A percentile compares a stretch with the other conserved stretches of the same genome.
These are phyloP conservation scores for Lycium barbarum DNA, from an alignment of 257 asterid species.

Conservation along the genomic window DNA sequence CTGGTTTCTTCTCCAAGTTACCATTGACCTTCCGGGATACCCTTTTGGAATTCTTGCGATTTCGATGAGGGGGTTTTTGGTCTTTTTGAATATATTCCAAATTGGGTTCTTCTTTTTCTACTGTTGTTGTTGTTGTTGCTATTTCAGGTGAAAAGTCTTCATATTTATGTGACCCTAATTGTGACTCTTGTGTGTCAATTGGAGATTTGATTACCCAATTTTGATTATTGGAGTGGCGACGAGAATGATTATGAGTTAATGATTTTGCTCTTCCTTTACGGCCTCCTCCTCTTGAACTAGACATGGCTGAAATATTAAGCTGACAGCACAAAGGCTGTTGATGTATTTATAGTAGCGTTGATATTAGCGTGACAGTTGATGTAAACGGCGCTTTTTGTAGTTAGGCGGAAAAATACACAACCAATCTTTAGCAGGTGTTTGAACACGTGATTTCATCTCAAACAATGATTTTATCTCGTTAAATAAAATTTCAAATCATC, in stretches of 20 bases:
- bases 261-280: not conserved
- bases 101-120: not conserved
- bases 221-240: not conserved
- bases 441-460: no score
- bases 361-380: no score
- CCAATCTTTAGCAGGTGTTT: no score
- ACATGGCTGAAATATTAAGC: not conserved
- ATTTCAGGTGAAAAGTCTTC: not conserved
- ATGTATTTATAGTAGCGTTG: no score
- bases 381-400: no score
- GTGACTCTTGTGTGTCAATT: not conserved
- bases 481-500: no score
- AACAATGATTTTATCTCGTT: no score
- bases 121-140: no score
- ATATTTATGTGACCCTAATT: not conserved
- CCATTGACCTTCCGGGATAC: slow-evolving; percentile 29
- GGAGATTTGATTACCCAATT: slow-evolving; percentile 23
- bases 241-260: not conserved
- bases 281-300: slow-evolving; percentile 1
- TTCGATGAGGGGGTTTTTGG: slow-evolving; percentile 32
- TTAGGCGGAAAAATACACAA: no score
- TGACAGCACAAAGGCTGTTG: no score
- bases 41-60: slow-evolving; percentile 39
- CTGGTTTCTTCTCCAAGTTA: slow-evolving; percentile 37
- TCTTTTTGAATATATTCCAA: slow-evolving; percentile 19